Evolutionary conservation across 1,284 basidiomycete species (phyloP), one percentile per base, ranked within the genome.

Genomic region (Golubevia sp.): DNA sequence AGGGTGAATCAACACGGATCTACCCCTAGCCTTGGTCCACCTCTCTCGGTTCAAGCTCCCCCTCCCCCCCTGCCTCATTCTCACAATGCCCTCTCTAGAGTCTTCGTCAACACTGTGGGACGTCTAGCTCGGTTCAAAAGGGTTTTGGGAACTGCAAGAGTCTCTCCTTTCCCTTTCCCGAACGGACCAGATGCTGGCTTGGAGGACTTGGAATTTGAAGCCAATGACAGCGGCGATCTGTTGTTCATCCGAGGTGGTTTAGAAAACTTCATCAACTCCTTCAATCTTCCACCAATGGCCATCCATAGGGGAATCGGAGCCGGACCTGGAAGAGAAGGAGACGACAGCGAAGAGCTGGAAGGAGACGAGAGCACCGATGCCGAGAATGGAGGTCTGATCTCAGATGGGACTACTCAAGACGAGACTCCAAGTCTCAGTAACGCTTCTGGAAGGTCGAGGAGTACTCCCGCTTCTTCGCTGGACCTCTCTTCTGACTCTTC

Each of bases 121-220:
- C 88, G 90, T 2, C 84, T 93, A 15, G 91, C 92, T 6, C 86
- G 90, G n/a, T 92, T 92, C 90, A 91, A 88, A 70, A 88, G 91
- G 2, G 91, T 91, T 13, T 79, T 92, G 53, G 59, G 59, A 8
- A 25, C 21, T 13, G 55, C 69, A 62, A 25, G 38, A 15, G 38
- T 48, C 20, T 38, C 34, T 49, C 38, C 55, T 34, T 57, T 55
- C 18, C 50, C 30, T 6, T 62, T 64, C 34, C 38, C 66, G 3
- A 62, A 59, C 56, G 60, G 51, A 13, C 61, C 57, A 23, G 63
- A 74, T 24, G 51, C 54, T 1, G 21, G 57, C 34, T 21, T 64
- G 26, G 74, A 66, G 13, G 64, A 71, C 23, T 58, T 72, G 48
- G 70, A 76, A 20, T 51, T 67, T 27, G 70, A 67, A 53, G 68